Evolutionary conservation across 129 eudicot species (phyloP), one percentile per base, ranked within the genome.

Genomic region (Flaveria sonorensis): DNA sequence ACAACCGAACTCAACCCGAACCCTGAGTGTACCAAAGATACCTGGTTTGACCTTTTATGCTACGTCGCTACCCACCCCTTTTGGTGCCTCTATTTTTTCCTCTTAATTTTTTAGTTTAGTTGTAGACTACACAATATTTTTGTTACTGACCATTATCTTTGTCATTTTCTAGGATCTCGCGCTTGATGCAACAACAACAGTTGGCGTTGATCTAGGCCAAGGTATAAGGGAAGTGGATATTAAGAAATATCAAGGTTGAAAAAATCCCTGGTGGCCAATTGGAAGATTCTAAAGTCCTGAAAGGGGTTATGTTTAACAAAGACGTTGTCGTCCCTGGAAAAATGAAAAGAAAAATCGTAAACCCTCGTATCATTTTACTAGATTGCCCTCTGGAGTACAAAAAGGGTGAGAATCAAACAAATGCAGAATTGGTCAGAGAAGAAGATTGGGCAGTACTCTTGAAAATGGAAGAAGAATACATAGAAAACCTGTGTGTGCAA

Each of bases 401-500:
- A 80, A 90, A 93, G 74, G 98, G 98, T 6, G 98, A 93, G 86
- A 88, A 93, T 70, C 97, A 93, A 74, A 93, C 98, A 24, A 93
- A 93, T 68, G 98, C 98, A 15, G 98, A 93, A 67, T 71, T 93
- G 66, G 71, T 93, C 36, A 78, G 86, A 69, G 98, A 93, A 83
- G 98, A 93, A 79, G 98, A 93, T 52, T 93, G 97, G 98, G 88
- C 88, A 8, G 88, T 90, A 50, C 88, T 92, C 18, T 81, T 90
- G 43, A 90, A 90, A 84, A 88, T 92, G 98, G 96, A 92, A 77
- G 96, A 92, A 79, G 97, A 87, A 68, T 89, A 87, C 87, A 92
- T 92, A 72, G 93, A 89, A 84, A 89, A 88, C 72, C 81, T 92
- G 0, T 92, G 97, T 36, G 76, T 79, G 50, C 96, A 89, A 71